Conservation (phyloP, 345 rosid genomes). For the Mallotus nudiflorus region DNA sequence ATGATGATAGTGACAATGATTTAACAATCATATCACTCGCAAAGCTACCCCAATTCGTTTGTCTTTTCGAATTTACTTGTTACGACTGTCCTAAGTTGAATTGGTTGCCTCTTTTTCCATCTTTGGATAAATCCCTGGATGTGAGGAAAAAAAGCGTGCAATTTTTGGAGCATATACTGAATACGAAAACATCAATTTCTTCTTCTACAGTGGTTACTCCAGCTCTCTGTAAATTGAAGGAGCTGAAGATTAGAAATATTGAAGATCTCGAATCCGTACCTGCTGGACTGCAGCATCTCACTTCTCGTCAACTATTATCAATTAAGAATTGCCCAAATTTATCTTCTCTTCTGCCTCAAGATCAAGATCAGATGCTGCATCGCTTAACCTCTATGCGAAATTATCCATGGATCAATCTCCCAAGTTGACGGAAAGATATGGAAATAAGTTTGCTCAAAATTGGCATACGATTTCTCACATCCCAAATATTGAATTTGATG, state of each 20-base stretch:
- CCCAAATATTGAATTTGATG: conserved; percentile 3
- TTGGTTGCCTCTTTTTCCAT: conserved; percentile 14
- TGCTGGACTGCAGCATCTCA: too few species aligned
- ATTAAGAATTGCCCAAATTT: too few species aligned
- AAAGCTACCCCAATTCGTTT: background rate
- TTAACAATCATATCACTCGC: too few species aligned
- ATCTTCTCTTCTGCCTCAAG: background rate
- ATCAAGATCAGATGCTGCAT: too few species aligned
- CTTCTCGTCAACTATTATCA: too few species aligned
- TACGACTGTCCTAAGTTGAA: background rate
- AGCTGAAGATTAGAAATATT: too few species aligned
- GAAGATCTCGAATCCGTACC: conserved; percentile 14
- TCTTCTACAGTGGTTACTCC: background rate
- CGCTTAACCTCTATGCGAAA: background rate
- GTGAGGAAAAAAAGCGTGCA: accelerated
- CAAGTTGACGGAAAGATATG: too few species aligned
- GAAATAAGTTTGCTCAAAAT: background rate
- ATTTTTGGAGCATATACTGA: too few species aligned
- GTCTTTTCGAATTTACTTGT: background rate
- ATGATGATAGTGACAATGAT: too few species aligned
- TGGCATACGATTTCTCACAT: conserved; percentile 20
- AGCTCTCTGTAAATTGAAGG: conserved; percentile 4
- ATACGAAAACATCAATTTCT: too few species aligned
- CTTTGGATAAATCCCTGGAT: background rate
- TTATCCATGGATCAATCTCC: background rate